Conservation (phyloP, 78 protist genomes). For the Dictyostelium capitatum region DNA sequence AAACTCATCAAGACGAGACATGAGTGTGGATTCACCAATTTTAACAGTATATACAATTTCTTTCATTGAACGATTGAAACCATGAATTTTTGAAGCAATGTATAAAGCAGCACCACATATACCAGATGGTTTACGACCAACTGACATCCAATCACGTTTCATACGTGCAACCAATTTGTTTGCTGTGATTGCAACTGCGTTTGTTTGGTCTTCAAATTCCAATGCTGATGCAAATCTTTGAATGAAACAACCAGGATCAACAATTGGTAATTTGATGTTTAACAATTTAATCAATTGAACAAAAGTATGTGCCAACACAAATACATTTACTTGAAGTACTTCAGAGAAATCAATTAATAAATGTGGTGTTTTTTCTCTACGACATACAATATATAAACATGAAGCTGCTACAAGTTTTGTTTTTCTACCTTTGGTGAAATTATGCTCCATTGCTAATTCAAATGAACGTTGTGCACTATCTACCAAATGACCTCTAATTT, state of each 20-base stretch:
- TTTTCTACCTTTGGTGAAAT: conserved; percentile 70
- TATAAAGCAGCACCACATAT: conserved; percentile 97
- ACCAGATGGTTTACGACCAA: conserved; percentile 96
- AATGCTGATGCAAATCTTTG: conserved; percentile 91
- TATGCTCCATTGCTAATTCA: conserved; percentile 64
- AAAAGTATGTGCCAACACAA: conserved; percentile 86
- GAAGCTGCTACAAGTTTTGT: conserved; percentile 89
- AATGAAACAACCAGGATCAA: conserved; percentile 95
- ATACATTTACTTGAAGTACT: conserved; percentile 85
- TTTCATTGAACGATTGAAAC: conserved; percentile 90
- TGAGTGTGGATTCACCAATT: conserved; percentile 90
- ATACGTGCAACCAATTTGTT: conserved; percentile 91
- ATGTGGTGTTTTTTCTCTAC: conserved; percentile 87
- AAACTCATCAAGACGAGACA: conserved; percentile 81
- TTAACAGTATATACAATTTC: conserved; percentile 91
- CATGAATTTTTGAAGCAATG: conserved; percentile 96
- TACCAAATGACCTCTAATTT: conserved; percentile 17
- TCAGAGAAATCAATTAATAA: conserved; percentile 95
- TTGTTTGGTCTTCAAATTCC: conserved; percentile 91
- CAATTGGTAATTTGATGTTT: conserved; percentile 68
- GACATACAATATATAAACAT: conserved; percentile 94
- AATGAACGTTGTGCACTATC: conserved; percentile 39
- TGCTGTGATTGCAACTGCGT: conserved; percentile 86
- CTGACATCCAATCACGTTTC: conserved; percentile 97
- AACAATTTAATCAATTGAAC: conserved; percentile 81